Base-by-base conservation (phyloP, 1,284 basidiomycete genomes). In the Rhodotorula sp. region DNA sequence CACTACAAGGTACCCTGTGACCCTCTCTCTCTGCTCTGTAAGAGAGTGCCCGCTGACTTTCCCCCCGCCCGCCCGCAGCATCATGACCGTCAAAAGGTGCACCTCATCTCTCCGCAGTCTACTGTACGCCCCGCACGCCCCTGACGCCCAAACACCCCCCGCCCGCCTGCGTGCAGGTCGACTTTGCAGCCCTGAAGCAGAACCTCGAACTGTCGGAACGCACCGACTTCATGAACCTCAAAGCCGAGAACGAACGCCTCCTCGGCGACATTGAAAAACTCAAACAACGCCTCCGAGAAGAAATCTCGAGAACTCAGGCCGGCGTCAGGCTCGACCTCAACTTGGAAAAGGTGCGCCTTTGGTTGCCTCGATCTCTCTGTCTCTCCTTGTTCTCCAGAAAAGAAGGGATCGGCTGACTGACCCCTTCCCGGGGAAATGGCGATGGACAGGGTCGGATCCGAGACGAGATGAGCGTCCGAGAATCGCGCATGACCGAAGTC, bases 401-500 rank as follows among this genome's bases (percentile, higher is more conserved):
- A 23, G 18, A 14, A 46, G 7, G 0, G 23, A 51, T 21, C 21
- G 14, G 51, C 39, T 12, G 20, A 20, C 56, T 8, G 14, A 46
- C 34, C 18, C 6, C 31, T 48, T 39, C 18, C n/a, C 61, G 21
- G 7, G 48, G 2, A n/a, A 81, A 10, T 20, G 29, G 15, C 29
- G 29, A 29, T 26, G 34, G n/a, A 16, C 62, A 63, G 62, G 84
- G 93, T 6, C 86, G 96, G 56, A 93, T 98, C 85, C 85, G 97
- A 58, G 95, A 99, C 80, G 95, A 99, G 84, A 90, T 89, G 71
- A 90, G 89, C 69, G 89, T 90, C 59, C 93, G 98, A 79, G 95
- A 97, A 79, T 85, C 97, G 73, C 98, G 98, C 87, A 93, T 99
- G 81, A 95, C 95, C 82, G 97, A 99, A 82, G 94, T 98, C 20